Evolutionary conservation across 768 basidiomycete genomes (phyloP), one percentile per base, ranked within the genome.

Genomic region (Hemileccinum impolitum): DNA sequence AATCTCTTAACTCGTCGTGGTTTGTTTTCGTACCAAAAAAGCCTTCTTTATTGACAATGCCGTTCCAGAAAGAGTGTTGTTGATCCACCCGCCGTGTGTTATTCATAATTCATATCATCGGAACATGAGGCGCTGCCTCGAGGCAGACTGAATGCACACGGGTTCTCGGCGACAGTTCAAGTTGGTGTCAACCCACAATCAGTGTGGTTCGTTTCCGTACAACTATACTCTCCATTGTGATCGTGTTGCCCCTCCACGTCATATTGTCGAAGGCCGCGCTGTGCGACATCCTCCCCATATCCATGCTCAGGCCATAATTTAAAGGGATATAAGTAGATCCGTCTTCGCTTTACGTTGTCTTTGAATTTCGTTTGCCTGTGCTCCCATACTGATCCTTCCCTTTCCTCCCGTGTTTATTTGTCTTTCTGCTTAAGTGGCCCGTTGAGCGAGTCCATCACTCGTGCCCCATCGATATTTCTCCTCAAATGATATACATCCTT

Each of bases 371-470:
- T 49, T 21, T 15, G 6, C 14, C 7, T n/a, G 35, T 37, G 12
- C 35, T 39, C 45, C 25, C 31, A n/a, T n/a, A n/a, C n/a, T n/a
- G n/a, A n/a, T n/a, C n/a, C n/a, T n/a, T n/a, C 34, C 23, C n/a
- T 48, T 18, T 25, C 19, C n/a, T 6, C 38, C 37, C 31, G 28
- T 26, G 39, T 49, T 57, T 51, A 51, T 53, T 47, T n/a, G 19
- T 15, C 15, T 28, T 4, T 30, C 39, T 56, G 39, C 52, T 48
- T 40, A 49, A 48, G 26, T 21, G 57, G 51, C 55, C 43, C 50
- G 63, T 52, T 56, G 63, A 62, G 25, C 63, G 60, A 36, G 58
- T 42, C 43, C 43, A 31, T 44, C 43, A 10, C 30, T 34, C 32
- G 12, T 30, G 4, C 15, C 38, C 12, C 23, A 6, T 39, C 21